A percentile compares a stretch with the other conserved stretches of the same genome.
Evolutionary conservation across 2,329 filamentous ascomycete species (phyloP).

Genomic region (Fusarium scirpi): DNA sequence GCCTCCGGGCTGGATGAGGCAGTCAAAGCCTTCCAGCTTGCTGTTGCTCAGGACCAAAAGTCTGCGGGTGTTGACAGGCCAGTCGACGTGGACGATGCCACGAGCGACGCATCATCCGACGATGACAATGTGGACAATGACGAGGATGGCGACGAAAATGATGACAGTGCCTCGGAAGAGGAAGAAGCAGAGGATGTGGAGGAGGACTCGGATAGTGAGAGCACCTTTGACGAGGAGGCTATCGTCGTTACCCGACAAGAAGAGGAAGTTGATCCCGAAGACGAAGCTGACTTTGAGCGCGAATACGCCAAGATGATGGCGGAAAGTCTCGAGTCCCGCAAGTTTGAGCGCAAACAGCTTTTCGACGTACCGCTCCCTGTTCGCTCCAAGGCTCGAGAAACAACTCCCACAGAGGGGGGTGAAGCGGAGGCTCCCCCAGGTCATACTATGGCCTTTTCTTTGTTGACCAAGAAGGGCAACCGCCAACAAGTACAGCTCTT

Average conservation of each 20-base stretch:
- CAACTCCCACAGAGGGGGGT: constrained; percentile 47
- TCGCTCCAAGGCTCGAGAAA: constrained; percentile 75
- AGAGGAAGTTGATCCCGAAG: constrained; percentile 90
- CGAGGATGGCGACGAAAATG: constrained; percentile 71
- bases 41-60: constrained; percentile 92
- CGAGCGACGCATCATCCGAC: constrained; percentile 78
- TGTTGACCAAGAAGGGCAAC: constrained; percentile 96
- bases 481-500: constrained; percentile 81
- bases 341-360: constrained; percentile 92
- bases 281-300: constrained; percentile 96
- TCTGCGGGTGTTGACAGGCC: constrained; percentile 76
- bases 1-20: constrained; percentile 86
- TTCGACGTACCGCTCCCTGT: constrained; percentile 99
- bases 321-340: constrained; percentile 93
- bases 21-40: constrained; percentile 82
- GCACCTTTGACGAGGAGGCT: constrained; percentile 83
- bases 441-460: constrained; percentile 92
- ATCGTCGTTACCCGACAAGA: constrained; percentile 93
- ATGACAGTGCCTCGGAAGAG: constrained; percentile 69
- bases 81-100: constrained; percentile 77
- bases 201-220: constrained; percentile 64
- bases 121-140: constrained; percentile 79
- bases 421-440: constrained; percentile 41
- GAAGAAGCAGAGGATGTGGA: constrained; percentile 70
- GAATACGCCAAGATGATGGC: constrained; percentile 99